Evolutionary conservation across 2,329 filamentous ascomycete genomes (phyloP).

Genomic region (Aspergillus sp.): DNA sequence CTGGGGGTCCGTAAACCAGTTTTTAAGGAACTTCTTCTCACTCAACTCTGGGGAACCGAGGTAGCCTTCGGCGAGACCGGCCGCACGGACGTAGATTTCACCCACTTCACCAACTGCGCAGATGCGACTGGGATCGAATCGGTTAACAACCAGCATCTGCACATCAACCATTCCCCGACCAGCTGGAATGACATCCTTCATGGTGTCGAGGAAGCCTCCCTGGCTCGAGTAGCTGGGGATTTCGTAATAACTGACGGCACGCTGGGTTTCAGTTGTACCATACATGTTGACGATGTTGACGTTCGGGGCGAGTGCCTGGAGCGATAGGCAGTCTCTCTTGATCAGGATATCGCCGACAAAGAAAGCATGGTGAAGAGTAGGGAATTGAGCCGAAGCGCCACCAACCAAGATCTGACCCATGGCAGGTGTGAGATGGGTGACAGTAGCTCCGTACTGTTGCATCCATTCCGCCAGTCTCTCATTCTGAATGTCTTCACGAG

Average conservation of each 20-base stretch:
- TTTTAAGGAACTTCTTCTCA: conserved; percentile 70
- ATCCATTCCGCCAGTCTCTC: conserved; percentile 89
- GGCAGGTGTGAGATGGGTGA: conserved; percentile 86
- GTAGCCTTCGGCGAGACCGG: conserved; percentile 79
- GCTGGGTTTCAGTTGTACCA: conserved; percentile 79
- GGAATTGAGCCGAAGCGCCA: conserved; percentile 71
- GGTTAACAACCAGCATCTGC: conserved; percentile 78
- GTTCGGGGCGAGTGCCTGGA: conserved; percentile 73
- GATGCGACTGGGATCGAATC: conserved; percentile 60
- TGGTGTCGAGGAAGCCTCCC: conserved; percentile 57
- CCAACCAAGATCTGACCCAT: conserved; percentile 96
- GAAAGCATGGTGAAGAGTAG: conserved; percentile 71
- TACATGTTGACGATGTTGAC: conserved; percentile 79
- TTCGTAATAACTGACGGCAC: conserved; percentile 78
- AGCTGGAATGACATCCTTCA: conserved; percentile 74
- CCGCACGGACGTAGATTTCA: conserved; percentile 78
- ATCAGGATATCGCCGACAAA: conserved; percentile 91
- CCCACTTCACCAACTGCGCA: conserved; percentile 79
- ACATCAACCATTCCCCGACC: conserved; percentile 85
- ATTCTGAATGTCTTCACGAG: conserved; percentile 78
- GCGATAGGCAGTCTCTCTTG: conserved; percentile 69
- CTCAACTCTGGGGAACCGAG: conserved; percentile 59
- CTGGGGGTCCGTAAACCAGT: conserved; percentile 77
- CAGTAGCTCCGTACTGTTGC: conserved; percentile 65
- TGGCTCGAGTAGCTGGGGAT: conserved; percentile 64